A percentile compares a stretch with the other conserved stretches of the same genome.
phyloP scores from a whole-genome alignment of 2,329 filamentous ascomycete genomes.

The Rhynchosporium agropyri region DNA sequence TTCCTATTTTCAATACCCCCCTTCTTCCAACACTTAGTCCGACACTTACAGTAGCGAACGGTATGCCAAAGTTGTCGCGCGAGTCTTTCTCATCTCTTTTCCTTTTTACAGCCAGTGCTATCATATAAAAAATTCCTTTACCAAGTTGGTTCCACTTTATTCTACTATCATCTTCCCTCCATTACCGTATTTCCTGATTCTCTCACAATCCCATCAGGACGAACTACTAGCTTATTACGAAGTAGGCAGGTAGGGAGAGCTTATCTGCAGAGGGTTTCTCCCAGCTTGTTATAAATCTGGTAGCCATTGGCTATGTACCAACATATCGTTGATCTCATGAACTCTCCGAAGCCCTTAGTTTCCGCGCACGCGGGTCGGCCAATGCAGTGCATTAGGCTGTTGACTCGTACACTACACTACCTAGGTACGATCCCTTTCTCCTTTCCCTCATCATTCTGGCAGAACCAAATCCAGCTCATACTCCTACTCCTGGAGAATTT shows the following conservation, averaged over 20 bases:
- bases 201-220: not conserved
- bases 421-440: not conserved
- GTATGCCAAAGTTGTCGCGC: no score
- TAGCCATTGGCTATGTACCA: not conserved
- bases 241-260: not conserved
- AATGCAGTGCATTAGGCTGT: conserved; percentile 2
- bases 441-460: no score
- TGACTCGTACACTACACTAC: conserved; percentile 2
- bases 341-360: not conserved
- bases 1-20: no score
- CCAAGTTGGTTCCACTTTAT: not conserved
- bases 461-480: no score
- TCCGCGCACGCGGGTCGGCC: conserved; percentile 9
- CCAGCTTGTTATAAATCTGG: not conserved
- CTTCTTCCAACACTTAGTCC: no score
- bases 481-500: no score
- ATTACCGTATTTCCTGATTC: no score
- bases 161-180: not conserved
- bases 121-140: not conserved
- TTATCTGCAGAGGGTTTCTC: conserved; percentile 6
- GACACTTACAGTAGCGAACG: no score
- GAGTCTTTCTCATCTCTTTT: no score
- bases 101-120: not conserved
- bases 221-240: conserved; percentile 1
- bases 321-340: conserved; percentile 10